Percentiles rank a stretch among this genome's conserved stretches.
These are phyloP conservation scores for Monascus ruber DNA, from an alignment of 2,329 filamentous ascomycete genomes.

Conservation along the genomic window DNA sequence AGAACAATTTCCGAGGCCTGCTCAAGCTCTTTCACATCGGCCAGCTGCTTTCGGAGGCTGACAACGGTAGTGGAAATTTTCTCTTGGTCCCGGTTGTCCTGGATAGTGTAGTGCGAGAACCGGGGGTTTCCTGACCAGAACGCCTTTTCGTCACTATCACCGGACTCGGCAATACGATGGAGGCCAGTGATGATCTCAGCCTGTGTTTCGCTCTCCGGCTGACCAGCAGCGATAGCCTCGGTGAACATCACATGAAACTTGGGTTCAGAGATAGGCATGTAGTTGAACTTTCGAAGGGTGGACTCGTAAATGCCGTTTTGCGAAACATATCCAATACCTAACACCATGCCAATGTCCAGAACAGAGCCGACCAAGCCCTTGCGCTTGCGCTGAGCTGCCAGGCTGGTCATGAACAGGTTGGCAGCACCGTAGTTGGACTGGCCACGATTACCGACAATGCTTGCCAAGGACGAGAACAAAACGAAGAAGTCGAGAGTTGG, in stretches of 20 bases:
- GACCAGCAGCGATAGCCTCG: conserved; percentile 14
- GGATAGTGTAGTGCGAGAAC: conserved; percentile 2
- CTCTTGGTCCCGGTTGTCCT: conserved; percentile 7
- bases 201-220: background rate
- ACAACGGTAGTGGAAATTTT: conserved; percentile 3
- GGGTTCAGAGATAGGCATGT: conserved; percentile 13
- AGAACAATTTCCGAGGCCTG: conserved; percentile 1
- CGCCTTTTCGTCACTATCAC: background rate
- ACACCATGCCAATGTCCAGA: conserved; percentile 14
- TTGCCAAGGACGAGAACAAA: conserved; percentile 28
- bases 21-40: conserved; percentile 3
- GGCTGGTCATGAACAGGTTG: conserved; percentile 27
- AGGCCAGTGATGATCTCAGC: conserved; percentile 2
- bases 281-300: conserved; percentile 8
- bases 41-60: conserved; percentile 2
- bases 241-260: conserved; percentile 22
- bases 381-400: conserved; percentile 11
- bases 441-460: conserved; percentile 25
- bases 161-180: background rate
- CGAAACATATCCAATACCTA: conserved; percentile 13
- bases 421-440: conserved; percentile 30
- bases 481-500: conserved; percentile 21
- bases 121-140: conserved; percentile 3
- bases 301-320: conserved; percentile 5
- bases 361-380: conserved; percentile 9